These are phyloP conservation scores for Pleoardoris graminearum DNA, from an alignment of 2,329 filamentous ascomycete genomes.

Conservation along the genomic window DNA sequence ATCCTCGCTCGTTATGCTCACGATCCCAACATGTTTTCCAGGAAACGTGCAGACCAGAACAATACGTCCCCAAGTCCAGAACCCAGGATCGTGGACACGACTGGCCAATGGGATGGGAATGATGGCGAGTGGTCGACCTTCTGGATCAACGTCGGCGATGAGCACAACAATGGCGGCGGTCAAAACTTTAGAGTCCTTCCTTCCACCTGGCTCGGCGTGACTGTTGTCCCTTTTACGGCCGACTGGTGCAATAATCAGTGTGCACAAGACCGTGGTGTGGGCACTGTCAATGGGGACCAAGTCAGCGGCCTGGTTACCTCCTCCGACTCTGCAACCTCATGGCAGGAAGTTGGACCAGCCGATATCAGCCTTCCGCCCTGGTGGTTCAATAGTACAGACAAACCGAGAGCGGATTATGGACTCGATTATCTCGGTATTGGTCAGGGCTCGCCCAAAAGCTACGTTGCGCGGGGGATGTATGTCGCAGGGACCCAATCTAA, in stretches of 20 bases:
- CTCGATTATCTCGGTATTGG: constrained; percentile 36
- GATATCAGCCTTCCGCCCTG: constrained; percentile 24
- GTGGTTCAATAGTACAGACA: constrained; percentile 16
- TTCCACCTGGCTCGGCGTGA: constrained; percentile 34
- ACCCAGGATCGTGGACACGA: constrained; percentile 23
- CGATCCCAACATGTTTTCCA: constrained; percentile 25
- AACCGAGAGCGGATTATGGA: constrained; percentile 19
- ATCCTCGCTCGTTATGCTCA: constrained; percentile 17
- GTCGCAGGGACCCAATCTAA: constrained; percentile 21
- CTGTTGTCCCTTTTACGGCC: constrained; percentile 29
- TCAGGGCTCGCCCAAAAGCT: constrained; percentile 17
- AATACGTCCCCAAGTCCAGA: constrained; percentile 11
- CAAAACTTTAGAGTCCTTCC: constrained; percentile 44
- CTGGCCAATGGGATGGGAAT: constrained; percentile 41
- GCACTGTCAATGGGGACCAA: constrained; percentile 21
- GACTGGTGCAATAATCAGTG: constrained; percentile 35
- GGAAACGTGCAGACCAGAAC: constrained; percentile 26
- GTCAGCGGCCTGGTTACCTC: constrained; percentile 22
- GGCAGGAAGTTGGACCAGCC: constrained; percentile 20
- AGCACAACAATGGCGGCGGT: constrained; percentile 25
- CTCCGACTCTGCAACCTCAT: constrained; percentile 17
- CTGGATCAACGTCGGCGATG: constrained; percentile 43
- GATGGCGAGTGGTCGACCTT: constrained; percentile 51
- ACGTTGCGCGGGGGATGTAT: constrained; percentile 18
- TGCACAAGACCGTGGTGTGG: constrained; percentile 33